Conservation (phyloP, 495 filamentous ascomycete genomes). For the Neurospora hispaniola region DNA sequence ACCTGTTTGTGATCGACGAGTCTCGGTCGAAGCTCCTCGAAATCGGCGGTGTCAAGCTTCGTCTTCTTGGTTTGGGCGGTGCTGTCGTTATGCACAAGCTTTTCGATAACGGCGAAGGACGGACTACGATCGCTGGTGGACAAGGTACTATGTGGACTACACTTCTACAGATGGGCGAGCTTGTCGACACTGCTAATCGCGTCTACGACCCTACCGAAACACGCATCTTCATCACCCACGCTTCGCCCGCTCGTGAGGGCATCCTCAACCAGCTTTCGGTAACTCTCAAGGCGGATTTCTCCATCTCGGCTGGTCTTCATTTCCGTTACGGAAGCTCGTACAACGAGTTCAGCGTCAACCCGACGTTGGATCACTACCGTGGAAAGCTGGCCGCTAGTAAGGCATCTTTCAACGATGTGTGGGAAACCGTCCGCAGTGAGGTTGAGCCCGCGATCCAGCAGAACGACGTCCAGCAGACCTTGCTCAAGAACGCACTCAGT, state of each 20-base stretch:
- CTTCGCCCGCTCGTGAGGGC: conserved; percentile 91
- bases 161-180: conserved; percentile 92
- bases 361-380: conserved; percentile 94
- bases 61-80: conserved; percentile 85
- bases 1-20: conserved; percentile 97
- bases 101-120: conserved; percentile 96
- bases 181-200: conserved; percentile 94
- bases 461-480: conserved; percentile 83
- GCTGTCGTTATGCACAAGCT: conserved; percentile 99
- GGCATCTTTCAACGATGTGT: conserved; percentile 97
- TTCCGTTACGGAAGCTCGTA: conserved; percentile 99
- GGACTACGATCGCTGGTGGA: conserved; percentile 95
- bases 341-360: conserved; percentile 99
- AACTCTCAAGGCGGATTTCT: conserved; percentile 96
- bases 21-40: conserved; percentile 90
- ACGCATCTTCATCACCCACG: conserved; percentile 95
- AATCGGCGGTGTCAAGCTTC: conserved; percentile 90
- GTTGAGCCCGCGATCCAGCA: conserved; percentile 87
- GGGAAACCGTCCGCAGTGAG: conserved; percentile 95
- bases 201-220: conserved; percentile 98
- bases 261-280: conserved; percentile 97
- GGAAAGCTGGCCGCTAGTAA: conserved; percentile 99
- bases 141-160: conserved; percentile 99
- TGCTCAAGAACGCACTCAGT: conserved; percentile 78
- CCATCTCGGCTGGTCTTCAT: conserved; percentile 92